Base-by-base conservation (phyloP, 108 stramenopile genomes). In the Seminavis robusta region DNA sequence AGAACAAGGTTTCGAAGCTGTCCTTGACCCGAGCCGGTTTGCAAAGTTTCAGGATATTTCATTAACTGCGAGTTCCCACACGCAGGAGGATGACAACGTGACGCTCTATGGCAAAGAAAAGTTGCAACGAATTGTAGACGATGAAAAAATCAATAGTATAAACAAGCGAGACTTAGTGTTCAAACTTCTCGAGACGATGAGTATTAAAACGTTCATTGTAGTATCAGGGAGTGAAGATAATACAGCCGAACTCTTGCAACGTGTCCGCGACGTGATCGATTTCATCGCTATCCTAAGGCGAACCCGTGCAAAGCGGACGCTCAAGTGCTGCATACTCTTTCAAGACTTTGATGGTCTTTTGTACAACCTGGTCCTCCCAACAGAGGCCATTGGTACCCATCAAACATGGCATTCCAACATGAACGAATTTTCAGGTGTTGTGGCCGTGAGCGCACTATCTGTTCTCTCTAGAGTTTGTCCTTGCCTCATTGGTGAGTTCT, bases 371-470 rank as follows among this genome's bases (percentile, higher is more conserved):
- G 28, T 49, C 15, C 28, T 49, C 15, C n/a, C 27, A 7, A 13
- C 24, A 5, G 38, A 74, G 27, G 65, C 68, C 29, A 38, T 47
- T n/a, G 80, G 80, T n/a, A 17, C 73, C 45, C 73, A 60, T 24
- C 21, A 23, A 2, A 51, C 56, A 21, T 81, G 74, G 74, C 33
- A 49, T 46, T 38, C 40, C 24, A 32, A 47, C 2, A 7, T 61
- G 1, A 19, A 69, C 23, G 42, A 36, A 17, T 81, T 71, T 51
- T 71, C 68, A 3, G 76, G 69, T 25, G 19, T 81, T 16, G 62
- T 77, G 56, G 76, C 80, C 1, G 32, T 77, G 33, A 61, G 71
- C 34, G 80, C 76, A 0, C 26, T 81, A 36, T 49, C 61, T n/a
- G 57, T 81, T 0, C n/a, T n/a, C n/a, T n/a, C n/a, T n/a, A n/a